A percentile compares a stretch with the other conserved stretches of the same genome.
These are phyloP conservation scores for Aspergillus kassunensis DNA, from an alignment of 495 filamentous ascomycete genomes.

Conservation along the genomic window DNA sequence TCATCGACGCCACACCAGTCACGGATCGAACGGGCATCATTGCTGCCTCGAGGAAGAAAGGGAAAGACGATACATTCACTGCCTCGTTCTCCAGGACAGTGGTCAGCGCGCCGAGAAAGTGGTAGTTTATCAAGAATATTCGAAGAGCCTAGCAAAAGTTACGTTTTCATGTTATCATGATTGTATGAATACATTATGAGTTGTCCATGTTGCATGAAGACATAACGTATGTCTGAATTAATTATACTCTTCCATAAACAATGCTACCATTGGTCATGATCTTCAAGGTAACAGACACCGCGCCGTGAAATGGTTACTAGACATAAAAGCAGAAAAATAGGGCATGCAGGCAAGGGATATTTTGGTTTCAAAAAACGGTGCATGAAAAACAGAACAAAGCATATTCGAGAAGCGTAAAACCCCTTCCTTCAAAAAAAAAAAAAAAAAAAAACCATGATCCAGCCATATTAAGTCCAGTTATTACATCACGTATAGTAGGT, in stretches of 20 bases:
- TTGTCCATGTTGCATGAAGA: no score
- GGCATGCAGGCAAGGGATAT: slow-evolving; percentile 5
- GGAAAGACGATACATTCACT: slow-evolving; percentile 42
- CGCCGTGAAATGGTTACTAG: background rate
- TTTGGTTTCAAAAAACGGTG: background rate
- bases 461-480: background rate
- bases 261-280: background rate
- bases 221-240: no score
- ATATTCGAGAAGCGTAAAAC: no score
- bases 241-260: background rate
- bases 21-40: slow-evolving; percentile 78
- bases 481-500: slow-evolving; percentile 65
- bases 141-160: background rate
- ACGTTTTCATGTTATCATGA: background rate
- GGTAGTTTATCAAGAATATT: slow-evolving; percentile 26
- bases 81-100: slow-evolving; percentile 61
- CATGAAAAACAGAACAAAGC: slow-evolving; percentile 3
- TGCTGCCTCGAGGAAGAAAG: slow-evolving; percentile 48
- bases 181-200: background rate
- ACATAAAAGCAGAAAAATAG: background rate
- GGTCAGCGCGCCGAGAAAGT: slow-evolving; percentile 57
- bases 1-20: slow-evolving; percentile 82
- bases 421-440: no score
- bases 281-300: background rate
- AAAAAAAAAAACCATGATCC: no score